These are phyloP conservation scores for Candida tammaniensis DNA, from an alignment of 805 yeast species.

Conservation along the genomic window DNA sequence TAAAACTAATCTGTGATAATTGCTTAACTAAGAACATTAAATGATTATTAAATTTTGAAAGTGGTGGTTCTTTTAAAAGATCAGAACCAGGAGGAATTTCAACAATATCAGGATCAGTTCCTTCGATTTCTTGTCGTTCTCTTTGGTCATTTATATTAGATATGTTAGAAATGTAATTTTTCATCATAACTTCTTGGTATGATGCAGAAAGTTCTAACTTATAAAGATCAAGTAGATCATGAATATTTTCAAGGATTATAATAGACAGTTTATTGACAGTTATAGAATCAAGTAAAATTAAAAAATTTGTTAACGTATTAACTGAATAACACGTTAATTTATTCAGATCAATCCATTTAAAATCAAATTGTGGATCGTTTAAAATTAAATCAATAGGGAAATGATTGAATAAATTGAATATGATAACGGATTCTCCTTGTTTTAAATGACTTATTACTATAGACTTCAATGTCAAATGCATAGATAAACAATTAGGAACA, in stretches of 20 bases:
- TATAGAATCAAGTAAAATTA: conserved; percentile 6
- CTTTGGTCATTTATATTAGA: conserved; percentile 16
- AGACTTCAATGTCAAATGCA: conserved; percentile 19
- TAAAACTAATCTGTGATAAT: conserved; percentile 20
- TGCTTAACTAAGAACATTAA: conserved; percentile 22
- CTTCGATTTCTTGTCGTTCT: conserved; percentile 21
- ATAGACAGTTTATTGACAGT: conserved; percentile 1
- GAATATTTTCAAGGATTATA: conserved; percentile 29
- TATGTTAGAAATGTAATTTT: conserved; percentile 29
- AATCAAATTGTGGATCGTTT: conserved; percentile 18
- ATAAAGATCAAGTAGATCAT: conserved; percentile 35
- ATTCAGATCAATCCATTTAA: conserved; percentile 16
- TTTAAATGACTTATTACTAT: conserved; percentile 28
- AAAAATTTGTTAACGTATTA: conserved; percentile 10
- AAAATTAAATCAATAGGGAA: conserved; percentile 28
- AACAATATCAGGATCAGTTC: conserved; percentile 20
- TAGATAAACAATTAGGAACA: conserved; percentile 28
- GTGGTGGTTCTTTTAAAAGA: conserved; percentile 28
- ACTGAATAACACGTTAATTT: conserved; percentile 5
- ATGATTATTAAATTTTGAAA: conserved; percentile 29
- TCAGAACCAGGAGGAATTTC: conserved; percentile 29
- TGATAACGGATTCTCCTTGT: conserved; percentile 17
- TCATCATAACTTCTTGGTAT: conserved; percentile 32
- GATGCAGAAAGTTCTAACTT: conserved; percentile 29
- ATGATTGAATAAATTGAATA: conserved; percentile 28